A percentile compares a stretch with the other conserved stretches of the same genome.
Conservation (phyloP, 2,329 filamentous ascomycete genomes). For the Penicillium sp. region DNA sequence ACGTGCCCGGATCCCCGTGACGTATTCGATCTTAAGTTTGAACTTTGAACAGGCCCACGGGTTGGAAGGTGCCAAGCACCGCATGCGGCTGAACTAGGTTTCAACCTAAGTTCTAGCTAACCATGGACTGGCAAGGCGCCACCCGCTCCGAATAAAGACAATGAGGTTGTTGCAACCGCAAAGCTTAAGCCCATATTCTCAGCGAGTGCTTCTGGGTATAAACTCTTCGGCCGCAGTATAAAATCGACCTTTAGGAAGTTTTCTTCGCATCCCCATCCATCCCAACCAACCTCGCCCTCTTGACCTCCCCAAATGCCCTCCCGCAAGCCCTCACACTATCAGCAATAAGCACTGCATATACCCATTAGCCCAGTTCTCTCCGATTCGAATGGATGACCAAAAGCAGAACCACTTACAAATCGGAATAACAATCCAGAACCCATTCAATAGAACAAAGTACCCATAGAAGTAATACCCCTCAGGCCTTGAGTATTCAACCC, state of each 20-base stretch:
- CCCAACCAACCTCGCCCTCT: background rate
- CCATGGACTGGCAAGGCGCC: too few species aligned
- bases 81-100: too few species aligned
- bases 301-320: background rate
- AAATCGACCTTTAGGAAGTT: background rate
- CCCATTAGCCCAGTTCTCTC: background rate
- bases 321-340: background rate
- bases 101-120: too few species aligned
- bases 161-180: too few species aligned
- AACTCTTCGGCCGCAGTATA: background rate
- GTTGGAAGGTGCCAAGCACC: too few species aligned
- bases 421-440: background rate
- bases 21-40: too few species aligned
- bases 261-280: background rate
- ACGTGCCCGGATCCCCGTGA: too few species aligned
- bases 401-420: background rate
- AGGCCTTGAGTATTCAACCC: slow-evolving; percentile 47
- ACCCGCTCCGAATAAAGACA: too few species aligned
- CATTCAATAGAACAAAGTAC: background rate
- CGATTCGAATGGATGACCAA: background rate
- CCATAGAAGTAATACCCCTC: slow-evolving; percentile 50
- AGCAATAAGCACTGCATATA: background rate
- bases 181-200: too few species aligned
- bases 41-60: too few species aligned
- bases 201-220: background rate